Percentiles rank a stretch among this genome's conserved stretches.
Conservation (phyloP, 352 stramenopile genomes). For the Thalassiosira livingstoniorum region DNA sequence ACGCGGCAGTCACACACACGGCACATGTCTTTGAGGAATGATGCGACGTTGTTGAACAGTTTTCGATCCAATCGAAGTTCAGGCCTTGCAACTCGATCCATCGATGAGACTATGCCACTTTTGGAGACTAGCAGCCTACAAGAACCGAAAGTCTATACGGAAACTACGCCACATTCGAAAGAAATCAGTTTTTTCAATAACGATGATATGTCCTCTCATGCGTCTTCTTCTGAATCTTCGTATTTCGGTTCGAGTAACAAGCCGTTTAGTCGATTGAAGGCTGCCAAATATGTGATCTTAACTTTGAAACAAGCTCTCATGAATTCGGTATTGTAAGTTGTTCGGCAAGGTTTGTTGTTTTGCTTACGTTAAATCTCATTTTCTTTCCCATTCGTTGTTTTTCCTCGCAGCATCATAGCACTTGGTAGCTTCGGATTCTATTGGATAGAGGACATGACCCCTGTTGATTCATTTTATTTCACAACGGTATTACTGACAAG, state of each 20-base stretch:
- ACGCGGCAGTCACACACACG: conserved; percentile 49
- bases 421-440: conserved; percentile 83
- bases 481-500: conserved; percentile 64
- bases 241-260: conserved; percentile 43
- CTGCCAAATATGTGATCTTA: conserved; percentile 83
- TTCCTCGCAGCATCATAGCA: conserved; percentile 83
- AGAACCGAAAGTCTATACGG: background rate
- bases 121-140: background rate
- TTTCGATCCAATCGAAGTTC: conserved; percentile 4
- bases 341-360: no score
- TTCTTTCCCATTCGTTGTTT: no score
- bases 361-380: no score
- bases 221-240: conserved; percentile 37
- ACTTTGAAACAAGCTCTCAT: conserved; percentile 79
- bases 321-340: conserved; percentile 85
- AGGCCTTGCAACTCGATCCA: conserved; percentile 8
- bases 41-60: conserved; percentile 28
- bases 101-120: conserved; percentile 56
- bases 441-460: conserved; percentile 80
- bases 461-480: conserved; percentile 85
- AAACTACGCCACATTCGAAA: background rate
- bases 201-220: conserved; percentile 42
- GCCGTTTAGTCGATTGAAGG: conserved; percentile 66
- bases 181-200: conserved; percentile 37
- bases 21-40: conserved; percentile 57